phyloP scores from a whole-genome alignment of 2,329 filamentous ascomycete species.

The Fusarium globosum region DNA sequence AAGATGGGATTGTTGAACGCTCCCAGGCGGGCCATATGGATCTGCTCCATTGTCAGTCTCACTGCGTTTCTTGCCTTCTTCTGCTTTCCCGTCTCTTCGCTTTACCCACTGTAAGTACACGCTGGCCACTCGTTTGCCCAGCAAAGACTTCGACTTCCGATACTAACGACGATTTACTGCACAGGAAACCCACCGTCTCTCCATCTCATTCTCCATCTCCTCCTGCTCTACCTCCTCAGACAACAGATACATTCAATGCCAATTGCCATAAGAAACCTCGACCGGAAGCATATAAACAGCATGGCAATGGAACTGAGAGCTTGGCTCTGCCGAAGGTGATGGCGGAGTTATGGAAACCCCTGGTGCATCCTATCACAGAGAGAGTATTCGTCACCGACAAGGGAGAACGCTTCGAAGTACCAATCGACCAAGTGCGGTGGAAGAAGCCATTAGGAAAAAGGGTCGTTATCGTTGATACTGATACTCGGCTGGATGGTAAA shows the following conservation, averaged over 20 bases:
- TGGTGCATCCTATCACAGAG: conserved; percentile 4
- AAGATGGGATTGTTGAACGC: not conserved
- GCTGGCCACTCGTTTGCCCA: rapidly evolving
- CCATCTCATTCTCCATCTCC: not conserved
- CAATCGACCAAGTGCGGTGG: conserved; percentile 2
- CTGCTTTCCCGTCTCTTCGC: not conserved
- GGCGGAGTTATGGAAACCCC: conserved; percentile 14
- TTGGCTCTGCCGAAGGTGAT: not conserved
- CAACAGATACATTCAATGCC: not conserved
- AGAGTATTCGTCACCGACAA: conserved; percentile 18
- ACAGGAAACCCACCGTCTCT: not conserved
- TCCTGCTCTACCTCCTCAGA: not conserved
- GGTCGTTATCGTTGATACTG: conserved; percentile 7
- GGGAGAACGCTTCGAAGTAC: conserved; percentile 13
- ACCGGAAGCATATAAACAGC: not conserved
- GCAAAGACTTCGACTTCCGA: rapidly evolving
- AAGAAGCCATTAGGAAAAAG: not conserved
- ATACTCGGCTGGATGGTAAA: conserved; percentile 1
- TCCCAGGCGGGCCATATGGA: not conserved
- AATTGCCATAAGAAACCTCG: conserved; percentile 2
- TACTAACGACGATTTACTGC: not conserved
- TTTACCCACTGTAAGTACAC: not conserved
- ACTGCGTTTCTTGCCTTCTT: not conserved
- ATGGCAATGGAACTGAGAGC: not conserved
- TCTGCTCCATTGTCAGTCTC: not conserved